Conservation (phyloP, 176 grass and related monocot genomes). For the Saccharum officinarum region DNA sequence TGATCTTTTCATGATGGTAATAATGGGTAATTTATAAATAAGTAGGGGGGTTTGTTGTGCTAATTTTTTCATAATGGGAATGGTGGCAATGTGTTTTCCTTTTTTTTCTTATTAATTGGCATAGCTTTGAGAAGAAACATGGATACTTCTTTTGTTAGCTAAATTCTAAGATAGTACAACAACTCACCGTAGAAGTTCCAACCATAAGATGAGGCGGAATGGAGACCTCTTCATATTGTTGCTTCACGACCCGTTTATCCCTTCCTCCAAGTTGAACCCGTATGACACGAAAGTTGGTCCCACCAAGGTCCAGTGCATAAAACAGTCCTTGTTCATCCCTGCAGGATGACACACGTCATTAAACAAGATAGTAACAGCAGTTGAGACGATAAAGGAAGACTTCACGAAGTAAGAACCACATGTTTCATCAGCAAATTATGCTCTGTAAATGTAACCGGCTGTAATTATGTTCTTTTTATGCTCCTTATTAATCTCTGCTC, state of each 20-base stretch:
- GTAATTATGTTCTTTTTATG: neutral
- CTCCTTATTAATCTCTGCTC: too few relatives aligned
- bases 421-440: neutral
- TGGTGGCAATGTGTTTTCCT: neutral
- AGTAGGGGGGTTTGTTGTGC: neutral
- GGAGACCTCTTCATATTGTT: slow-evolving; percentile 73
- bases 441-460: neutral
- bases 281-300: slow-evolving; percentile 91
- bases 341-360: slow-evolving; percentile 27
- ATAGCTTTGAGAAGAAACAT: neutral
- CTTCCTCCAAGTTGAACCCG: slow-evolving; percentile 77
- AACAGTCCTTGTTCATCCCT: slow-evolving; percentile 83
- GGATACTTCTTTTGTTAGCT: neutral
- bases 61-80: neutral
- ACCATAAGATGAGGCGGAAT: slow-evolving; percentile 90
- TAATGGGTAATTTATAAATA: neutral
- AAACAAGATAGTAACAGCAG: slow-evolving; percentile 8
- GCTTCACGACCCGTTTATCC: slow-evolving; percentile 53
- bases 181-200: slow-evolving; percentile 68
- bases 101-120: neutral
- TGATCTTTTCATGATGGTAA: neutral
- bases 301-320: slow-evolving; percentile 93
- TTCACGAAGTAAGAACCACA: neutral
- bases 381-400: neutral
- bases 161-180: neutral